Conservation (phyloP, 495 filamentous ascomycete species). For the Aspergillus wentii region DNA sequence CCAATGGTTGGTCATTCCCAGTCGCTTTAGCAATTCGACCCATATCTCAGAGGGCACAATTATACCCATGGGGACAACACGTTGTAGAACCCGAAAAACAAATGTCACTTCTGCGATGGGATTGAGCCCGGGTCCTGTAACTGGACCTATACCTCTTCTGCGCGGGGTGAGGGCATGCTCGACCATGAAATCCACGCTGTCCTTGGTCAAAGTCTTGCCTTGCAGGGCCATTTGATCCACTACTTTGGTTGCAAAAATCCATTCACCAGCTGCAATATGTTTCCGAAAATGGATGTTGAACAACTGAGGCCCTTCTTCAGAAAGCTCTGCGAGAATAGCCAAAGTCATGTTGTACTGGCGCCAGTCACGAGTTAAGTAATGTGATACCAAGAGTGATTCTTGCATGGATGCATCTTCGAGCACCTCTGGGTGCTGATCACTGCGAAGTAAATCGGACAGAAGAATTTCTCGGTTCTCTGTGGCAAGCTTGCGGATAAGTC, state of each 20-base stretch:
- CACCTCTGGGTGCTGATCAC: slow-evolving; percentile 71
- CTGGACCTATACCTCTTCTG: slow-evolving; percentile 19
- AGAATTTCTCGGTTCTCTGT: slow-evolving; percentile 47
- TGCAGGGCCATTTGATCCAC: slow-evolving; percentile 31
- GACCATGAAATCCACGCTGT: slow-evolving; percentile 35
- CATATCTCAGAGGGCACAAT: slow-evolving; percentile 30
- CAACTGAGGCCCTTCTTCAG: slow-evolving; percentile 20
- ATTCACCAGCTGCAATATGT: slow-evolving; percentile 31
- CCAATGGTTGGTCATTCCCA: slow-evolving; percentile 35
- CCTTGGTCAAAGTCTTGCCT: slow-evolving; percentile 16
- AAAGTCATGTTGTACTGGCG: slow-evolving; percentile 50
- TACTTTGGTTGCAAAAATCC: slow-evolving; percentile 25
- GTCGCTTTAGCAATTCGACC: slow-evolving; percentile 38
- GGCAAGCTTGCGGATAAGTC: slow-evolving; percentile 55
- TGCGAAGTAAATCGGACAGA: slow-evolving; percentile 55
- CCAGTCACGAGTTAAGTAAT: slow-evolving; percentile 45
- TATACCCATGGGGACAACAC: slow-evolving; percentile 24
- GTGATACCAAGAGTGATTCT: slow-evolving; percentile 47
- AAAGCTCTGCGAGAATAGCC: slow-evolving; percentile 38
- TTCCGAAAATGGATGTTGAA: slow-evolving; percentile 42
- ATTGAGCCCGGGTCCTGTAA: slow-evolving; percentile 9
- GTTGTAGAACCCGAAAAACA: slow-evolving; percentile 29
- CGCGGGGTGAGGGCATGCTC: slow-evolving; percentile 28
- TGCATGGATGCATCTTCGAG: slow-evolving; percentile 61
- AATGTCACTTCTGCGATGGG: slow-evolving; percentile 26